phyloP scores from a whole-genome alignment of 2,329 filamentous ascomycete genomes.

The Immersiporthe knoxdaviesiana region DNA sequence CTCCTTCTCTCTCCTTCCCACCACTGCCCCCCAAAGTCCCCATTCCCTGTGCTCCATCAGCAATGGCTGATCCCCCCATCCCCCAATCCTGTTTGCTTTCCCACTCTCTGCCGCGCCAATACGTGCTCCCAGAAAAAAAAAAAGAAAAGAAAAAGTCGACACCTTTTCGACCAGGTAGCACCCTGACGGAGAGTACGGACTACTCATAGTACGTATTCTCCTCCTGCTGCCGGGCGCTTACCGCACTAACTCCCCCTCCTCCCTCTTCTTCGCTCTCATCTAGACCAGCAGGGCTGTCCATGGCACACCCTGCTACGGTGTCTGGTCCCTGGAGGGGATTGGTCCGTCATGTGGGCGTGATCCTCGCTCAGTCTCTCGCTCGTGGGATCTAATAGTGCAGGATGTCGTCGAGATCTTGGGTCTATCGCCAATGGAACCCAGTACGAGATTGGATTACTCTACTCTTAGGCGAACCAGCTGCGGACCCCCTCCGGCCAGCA shows the following conservation, averaged over 20 bases:
- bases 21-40: not conserved
- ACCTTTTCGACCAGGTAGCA: not conserved
- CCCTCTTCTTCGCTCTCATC: not conserved
- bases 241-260: not conserved
- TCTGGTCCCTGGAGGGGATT: not conserved
- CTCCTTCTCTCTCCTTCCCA: not conserved
- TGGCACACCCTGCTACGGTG: not conserved
- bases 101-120: slow-evolving; percentile 10
- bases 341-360: slow-evolving; percentile 1
- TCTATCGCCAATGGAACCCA: slow-evolving; percentile 20
- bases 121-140: not conserved
- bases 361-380: slow-evolving; percentile 8
- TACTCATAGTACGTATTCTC: not conserved
- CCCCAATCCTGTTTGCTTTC: not conserved
- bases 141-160: not conserved
- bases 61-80: not conserved
- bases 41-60: not conserved
- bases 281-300: not conserved
- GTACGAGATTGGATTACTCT: slow-evolving; percentile 27
- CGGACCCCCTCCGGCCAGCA: not conserved
- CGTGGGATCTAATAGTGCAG: not conserved
- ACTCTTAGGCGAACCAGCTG: slow-evolving; percentile 5
- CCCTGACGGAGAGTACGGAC: too few species aligned
- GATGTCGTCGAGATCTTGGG: not conserved
- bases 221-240: not conserved